These are phyloP conservation scores for Fusarium hainanense DNA, from an alignment of 2,329 filamentous ascomycete species.

Conservation along the genomic window DNA sequence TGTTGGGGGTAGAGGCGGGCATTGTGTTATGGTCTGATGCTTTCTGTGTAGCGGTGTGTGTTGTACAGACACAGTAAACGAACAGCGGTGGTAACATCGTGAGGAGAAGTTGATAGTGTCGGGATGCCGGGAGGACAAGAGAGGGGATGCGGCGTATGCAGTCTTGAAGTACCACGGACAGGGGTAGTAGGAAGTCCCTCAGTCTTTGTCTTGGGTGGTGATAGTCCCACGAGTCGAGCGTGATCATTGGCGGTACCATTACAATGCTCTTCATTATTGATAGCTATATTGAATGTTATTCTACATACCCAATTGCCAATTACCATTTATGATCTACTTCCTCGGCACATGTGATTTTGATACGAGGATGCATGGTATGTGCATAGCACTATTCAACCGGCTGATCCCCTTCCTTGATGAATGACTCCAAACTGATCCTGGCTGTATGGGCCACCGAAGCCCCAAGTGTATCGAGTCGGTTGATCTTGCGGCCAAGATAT, in stretches of 20 bases:
- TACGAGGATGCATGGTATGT: conserved; percentile 1
- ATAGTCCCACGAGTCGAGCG: conserved; percentile 1
- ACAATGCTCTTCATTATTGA: neutral
- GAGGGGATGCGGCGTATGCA: conserved; percentile 15
- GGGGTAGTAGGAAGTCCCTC: neutral
- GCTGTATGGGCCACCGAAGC: conserved; percentile 54
- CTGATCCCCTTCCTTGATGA: conserved; percentile 51
- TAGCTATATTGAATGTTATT: conserved; percentile 15
- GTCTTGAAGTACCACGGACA: neutral
- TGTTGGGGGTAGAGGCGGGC: conserved; percentile 9
- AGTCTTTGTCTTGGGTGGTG: neutral
- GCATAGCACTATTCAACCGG: conserved; percentile 20
- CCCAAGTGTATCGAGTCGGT: conserved; percentile 58
- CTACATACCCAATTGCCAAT: conserved; percentile 1
- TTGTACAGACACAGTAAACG: neutral
- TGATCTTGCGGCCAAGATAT: conserved; percentile 56
- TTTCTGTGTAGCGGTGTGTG: conserved; percentile 30
- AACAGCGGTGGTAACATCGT: conserved; percentile 5
- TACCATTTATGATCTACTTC: neutral
- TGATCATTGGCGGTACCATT: neutral
- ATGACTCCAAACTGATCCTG: conserved; percentile 50
- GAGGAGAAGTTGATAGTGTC: conserved; percentile 22
- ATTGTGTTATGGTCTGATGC: conserved; percentile 23
- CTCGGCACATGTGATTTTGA: conserved; percentile 19
- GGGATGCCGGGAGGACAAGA: conserved; percentile 18